A percentile compares a stretch with the other conserved stretches of the same genome.
Evolutionary conservation across 352 stramenopile species (phyloP).

Genomic region (Globisporangium middletonii): DNA sequence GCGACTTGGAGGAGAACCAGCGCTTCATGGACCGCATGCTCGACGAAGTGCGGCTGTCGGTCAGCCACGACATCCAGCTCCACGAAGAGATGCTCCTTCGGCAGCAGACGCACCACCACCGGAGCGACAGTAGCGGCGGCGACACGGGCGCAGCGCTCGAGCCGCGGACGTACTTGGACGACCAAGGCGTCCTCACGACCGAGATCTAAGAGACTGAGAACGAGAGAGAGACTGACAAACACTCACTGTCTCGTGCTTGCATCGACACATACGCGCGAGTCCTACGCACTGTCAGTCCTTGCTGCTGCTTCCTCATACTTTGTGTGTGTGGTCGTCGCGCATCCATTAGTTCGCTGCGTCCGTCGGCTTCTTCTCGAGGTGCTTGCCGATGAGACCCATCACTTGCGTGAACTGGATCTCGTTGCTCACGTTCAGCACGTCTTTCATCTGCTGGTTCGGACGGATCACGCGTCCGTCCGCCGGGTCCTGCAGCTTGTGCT

Average conservation of each 20-base stretch:
- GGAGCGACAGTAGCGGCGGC: slow-evolving; percentile 9
- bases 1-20: slow-evolving; percentile 61
- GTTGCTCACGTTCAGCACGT: slow-evolving; percentile 51
- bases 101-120: neutral
- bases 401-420: slow-evolving; percentile 75
- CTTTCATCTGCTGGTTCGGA: slow-evolving; percentile 59
- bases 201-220: slow-evolving; percentile 30
- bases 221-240: neutral
- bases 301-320: neutral
- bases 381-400: slow-evolving; percentile 61
- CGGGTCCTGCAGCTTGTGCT: slow-evolving; percentile 72
- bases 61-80: slow-evolving; percentile 40
- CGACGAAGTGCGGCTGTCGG: slow-evolving; percentile 53
- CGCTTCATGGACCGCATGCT: slow-evolving; percentile 79
- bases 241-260: neutral
- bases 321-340: neutral
- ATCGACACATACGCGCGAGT: neutral
- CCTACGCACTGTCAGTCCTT: too few relatives aligned
- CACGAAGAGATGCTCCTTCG: slow-evolving; percentile 9
- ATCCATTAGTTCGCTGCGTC: neutral
- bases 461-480: slow-evolving; percentile 60
- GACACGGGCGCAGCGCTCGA: slow-evolving; percentile 24
- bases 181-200: slow-evolving; percentile 62
- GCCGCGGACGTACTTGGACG: slow-evolving; percentile 64
- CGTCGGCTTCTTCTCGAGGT: slow-evolving; percentile 48